Percentiles rank a stretch among this genome's conserved stretches.
Evolutionary conservation across 306 rosid genomes (phyloP).

Genomic region (Inga laurina): DNA sequence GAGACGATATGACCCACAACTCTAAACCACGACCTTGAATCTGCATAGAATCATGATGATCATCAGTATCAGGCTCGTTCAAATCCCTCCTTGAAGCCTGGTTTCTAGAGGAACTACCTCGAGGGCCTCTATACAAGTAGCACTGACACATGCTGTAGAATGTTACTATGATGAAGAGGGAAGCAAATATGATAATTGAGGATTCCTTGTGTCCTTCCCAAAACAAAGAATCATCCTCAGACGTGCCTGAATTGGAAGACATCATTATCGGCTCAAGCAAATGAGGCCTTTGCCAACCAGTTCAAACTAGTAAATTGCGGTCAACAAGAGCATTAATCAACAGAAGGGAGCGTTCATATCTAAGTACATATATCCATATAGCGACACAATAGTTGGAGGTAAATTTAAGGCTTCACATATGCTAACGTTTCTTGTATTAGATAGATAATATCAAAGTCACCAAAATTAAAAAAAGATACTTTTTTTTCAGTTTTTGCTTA

Average conservation of each 20-base stretch:
- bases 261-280: background rate
- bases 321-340: background rate
- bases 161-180: slow-evolving; percentile 23
- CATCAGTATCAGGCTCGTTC: slow-evolving; percentile 23
- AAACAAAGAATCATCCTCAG: background rate
- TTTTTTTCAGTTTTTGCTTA: no score
- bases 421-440: slow-evolving; percentile 9
- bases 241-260: background rate
- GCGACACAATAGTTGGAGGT: background rate
- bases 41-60: slow-evolving; percentile 34
- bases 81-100: slow-evolving; percentile 17
- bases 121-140: background rate
- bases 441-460: slow-evolving; percentile 7
- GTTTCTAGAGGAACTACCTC: slow-evolving; percentile 16
- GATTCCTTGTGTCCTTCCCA: background rate
- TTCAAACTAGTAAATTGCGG: background rate
- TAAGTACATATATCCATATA: background rate
- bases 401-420: slow-evolving; percentile 2
- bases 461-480: background rate
- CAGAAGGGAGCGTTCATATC: slow-evolving; percentile 13
- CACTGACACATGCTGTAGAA: slow-evolving; percentile 20
- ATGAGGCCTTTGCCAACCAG: background rate
- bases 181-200: background rate
- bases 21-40: slow-evolving; percentile 47
- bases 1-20: slow-evolving; percentile 15